Evolutionary conservation across 1,139 yeast genomes (phyloP), one percentile per base, ranked within the genome.

Genomic region (Nematodospora anomalae): DNA sequence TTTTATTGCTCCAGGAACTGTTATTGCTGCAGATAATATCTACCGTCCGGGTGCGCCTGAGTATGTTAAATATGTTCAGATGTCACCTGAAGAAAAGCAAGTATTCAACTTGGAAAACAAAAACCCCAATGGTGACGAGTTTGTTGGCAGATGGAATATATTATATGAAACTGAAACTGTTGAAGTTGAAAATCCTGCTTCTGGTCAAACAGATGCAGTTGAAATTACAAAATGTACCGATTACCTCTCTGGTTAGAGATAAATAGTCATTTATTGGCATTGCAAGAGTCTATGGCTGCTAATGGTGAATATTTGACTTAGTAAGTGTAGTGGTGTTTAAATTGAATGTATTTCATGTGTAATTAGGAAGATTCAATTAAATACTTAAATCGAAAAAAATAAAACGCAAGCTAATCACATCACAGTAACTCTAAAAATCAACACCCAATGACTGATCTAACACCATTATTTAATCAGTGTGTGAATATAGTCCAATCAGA

Each of bases 391-490:
- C n/a, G 16, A 15, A 13, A 13, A 26, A 13, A 9, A 13, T 10
- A 26, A 11, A 12, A n/a, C 13, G n/a, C 13, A 26, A 26, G 5
- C 13, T n/a, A n/a, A n/a, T n/a, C n/a, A n/a, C n/a, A n/a, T n/a
- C n/a, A n/a, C n/a, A n/a, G n/a, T n/a, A n/a, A n/a, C n/a, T n/a
- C n/a, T n/a, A n/a, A n/a, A n/a, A n/a, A n/a, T n/a, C n/a, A 18
- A 14, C 14, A 2, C 35, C 12, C 20, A 16, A 78, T 78, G 84
- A 55, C 76, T 1, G 79, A 79, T 45, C 52, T 74, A 23, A 79
- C 84, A 1, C 75, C 74, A 1, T 51, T 69, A 14, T 80, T 80
- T 51, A 53, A 57, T 25, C 74, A 71, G 43, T 72, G 79, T 44
- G 76, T 76, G 4, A 48, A 54, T 4, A 69, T 77, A 22, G 67